Base-by-base conservation (phyloP, 371 early-diverging fungal species). In the Mortierella sp. region DNA sequence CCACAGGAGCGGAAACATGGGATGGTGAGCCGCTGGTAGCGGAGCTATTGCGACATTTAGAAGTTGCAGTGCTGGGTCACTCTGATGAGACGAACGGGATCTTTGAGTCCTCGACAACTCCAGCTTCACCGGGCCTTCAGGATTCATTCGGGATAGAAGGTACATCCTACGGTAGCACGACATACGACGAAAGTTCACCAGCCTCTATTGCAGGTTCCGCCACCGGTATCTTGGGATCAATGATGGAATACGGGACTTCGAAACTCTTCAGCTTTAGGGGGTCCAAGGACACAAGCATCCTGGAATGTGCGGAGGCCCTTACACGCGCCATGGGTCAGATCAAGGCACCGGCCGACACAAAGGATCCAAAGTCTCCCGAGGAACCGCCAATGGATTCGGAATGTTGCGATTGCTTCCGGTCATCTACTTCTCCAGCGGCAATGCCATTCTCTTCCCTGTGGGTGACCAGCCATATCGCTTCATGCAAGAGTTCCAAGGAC, bases 401-500 rank as follows among this genome's bases (percentile, higher is more conserved):
- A 16, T 17, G 2, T 0, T 47, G 48, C 14, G 53, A 51, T 7
- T 41, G 57, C 12, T 16, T 44, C 0, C 46, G 29, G 16, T 9
- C 9, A 0, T 14, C 52, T 2, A 27, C 40, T 17, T 4, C 55
- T 3, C 22, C 43, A 3, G 10, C 12, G 3, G 22, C 39, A 27
- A 19, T 63, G 39, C 61, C 65, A 12, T 24, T 64, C n/a, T 54
- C 65, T 2, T 61, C 65, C 1, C 50, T 76, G 6, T 76, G 77
- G 77, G 58, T 52, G 6, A 63, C 77, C 9, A 76, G 69, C 25
- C 77, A 76, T 37, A 45, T 76, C 17, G 47, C 57, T 7, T 76
- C 77, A 0, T 78, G 78, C 53, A 78, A 78, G 59, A 71, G 71
- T 10, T 71, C 72, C 24, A 78, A 78, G 47, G 78, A 78, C 54